Percentiles rank a stretch among this genome's conserved stretches.
Conservation (phyloP, 1,139 yeast species). For the Eremothecium sinecaudum region DNA sequence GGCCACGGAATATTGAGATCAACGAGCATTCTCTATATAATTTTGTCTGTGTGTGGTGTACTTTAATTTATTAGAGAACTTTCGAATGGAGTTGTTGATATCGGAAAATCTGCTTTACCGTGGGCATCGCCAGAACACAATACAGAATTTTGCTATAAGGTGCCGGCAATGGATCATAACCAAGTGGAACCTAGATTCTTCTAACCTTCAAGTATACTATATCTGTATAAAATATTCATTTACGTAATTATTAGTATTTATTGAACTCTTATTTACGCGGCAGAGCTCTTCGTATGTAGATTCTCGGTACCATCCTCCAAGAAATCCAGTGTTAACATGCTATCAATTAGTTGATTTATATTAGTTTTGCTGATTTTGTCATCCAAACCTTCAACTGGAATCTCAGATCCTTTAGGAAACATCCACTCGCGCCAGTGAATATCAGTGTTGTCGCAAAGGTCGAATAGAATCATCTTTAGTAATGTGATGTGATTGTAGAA, state of each 20-base stretch:
- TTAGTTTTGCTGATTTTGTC: constrained; percentile 18
- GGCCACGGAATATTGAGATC: constrained; percentile 88
- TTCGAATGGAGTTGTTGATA: no score
- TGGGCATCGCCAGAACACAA: no score
- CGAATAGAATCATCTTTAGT: constrained; percentile 29
- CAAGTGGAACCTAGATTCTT: no score
- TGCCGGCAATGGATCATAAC: no score
- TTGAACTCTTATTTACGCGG: no score
- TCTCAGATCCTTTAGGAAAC: constrained; percentile 20
- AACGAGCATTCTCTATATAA: constrained; percentile 50
- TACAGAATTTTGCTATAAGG: no score
- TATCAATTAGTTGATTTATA: constrained; percentile 25
- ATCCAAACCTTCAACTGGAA: constrained; percentile 21
- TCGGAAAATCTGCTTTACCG: no score
- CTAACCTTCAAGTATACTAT: no score
- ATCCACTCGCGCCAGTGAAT: constrained; percentile 31
- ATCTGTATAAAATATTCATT: no score
- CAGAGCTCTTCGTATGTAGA: constrained; percentile 21
- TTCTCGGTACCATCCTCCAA: constrained; percentile 26
- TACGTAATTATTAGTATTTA: no score
- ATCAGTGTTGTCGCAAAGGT: constrained; percentile 27
- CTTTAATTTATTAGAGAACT: no score
- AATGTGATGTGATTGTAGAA: constrained; percentile 30
- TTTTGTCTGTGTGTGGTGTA: no score
- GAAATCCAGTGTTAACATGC: constrained; percentile 24